Base-by-base conservation (phyloP, 1,139 yeast species). In the Groenewaldozyma auringiensis region DNA sequence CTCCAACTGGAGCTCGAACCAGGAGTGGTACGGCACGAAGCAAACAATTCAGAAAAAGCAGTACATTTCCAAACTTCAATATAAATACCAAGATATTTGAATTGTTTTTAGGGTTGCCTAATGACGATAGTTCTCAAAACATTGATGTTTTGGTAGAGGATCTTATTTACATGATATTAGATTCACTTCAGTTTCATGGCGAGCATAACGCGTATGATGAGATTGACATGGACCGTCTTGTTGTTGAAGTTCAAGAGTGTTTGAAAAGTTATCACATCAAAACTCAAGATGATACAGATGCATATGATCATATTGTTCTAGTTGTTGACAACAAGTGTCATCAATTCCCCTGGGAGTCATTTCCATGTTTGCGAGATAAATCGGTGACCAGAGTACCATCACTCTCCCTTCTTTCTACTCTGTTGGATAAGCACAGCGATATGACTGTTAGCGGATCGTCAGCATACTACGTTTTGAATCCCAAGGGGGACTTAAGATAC, bases 311-410 rank as follows among this genome's bases (percentile, higher is more conserved):
- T 61, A 68, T 81, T 1, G 78, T 89, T 2, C 66, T 92, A 43
- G 68, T 92, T 8, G 76, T 87, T 2, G 81, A 88, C 41, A 71
- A 79, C 39, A 67, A 68, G 6, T 81, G 94, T 54, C 76, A 77
- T 11, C 64, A 67, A 25, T 71, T 92, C 41, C 97, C 97, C 0
- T 92, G 97, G 97, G 98, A 92, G 59, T 81, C 88, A 0, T 62
- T 89, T 32, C 73, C 79, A 0, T 70, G 75, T 41, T 61, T 89
- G 47, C 63, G 75, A 41, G 58, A 60, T 0, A 67, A 65, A 38
- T 79, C 95, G 0, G 75, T 85, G 0, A 76, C 95, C 0, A 70
- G 97, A 49, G 76, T 88, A 60, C 94, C 96, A 0, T 82, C 94
- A 0, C 56, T 84, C 9, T 59, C 64, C 1, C 57, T 72, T 41